These are phyloP conservation scores for Solanum lignicaule DNA, from an alignment of 257 asterid species.

Conservation along the genomic window DNA sequence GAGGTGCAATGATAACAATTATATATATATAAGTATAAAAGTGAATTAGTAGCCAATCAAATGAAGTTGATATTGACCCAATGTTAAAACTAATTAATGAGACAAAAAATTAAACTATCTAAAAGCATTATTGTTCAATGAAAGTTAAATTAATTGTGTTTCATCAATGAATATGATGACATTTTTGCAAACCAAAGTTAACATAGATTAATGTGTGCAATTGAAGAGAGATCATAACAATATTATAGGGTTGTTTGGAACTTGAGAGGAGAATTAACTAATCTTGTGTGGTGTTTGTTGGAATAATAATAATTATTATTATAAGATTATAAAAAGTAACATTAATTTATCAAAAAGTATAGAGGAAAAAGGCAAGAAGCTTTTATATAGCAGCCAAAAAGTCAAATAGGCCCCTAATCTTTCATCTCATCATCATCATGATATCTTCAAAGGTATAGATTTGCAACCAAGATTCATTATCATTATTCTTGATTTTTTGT, in stretches of 20 bases:
- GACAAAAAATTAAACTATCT: neutral
- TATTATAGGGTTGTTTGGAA: slow-evolving; percentile 55
- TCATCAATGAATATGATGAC: slow-evolving; percentile 23
- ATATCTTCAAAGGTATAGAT: slow-evolving; percentile 39
- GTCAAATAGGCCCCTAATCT: slow-evolving; percentile 61
- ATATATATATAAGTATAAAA: neutral
- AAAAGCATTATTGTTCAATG: slow-evolving; percentile 7
- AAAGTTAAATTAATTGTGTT: slow-evolving; percentile 17
- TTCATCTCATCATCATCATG: slow-evolving; percentile 35
- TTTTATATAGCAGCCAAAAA: slow-evolving; percentile 51
- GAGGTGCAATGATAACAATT: neutral
- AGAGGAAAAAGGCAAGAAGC: slow-evolving; percentile 68
- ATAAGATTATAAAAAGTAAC: slow-evolving; percentile 2
- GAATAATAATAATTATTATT: neutral
- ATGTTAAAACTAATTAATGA: neutral
- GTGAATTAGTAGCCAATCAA: slow-evolving; percentile 18
- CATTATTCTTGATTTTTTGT: slow-evolving; percentile 36
- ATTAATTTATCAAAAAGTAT: slow-evolving; percentile 6
- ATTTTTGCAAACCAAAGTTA: slow-evolving; percentile 27
- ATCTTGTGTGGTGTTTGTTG: slow-evolving; percentile 59
- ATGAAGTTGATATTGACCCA: slow-evolving; percentile 8
- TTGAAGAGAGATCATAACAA: slow-evolving; percentile 81
- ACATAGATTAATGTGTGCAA: slow-evolving; percentile 59
- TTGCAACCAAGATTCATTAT: slow-evolving; percentile 74
- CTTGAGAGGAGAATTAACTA: slow-evolving; percentile 14